Evolutionary conservation across 441 rosid genomes (phyloP).

Genomic region (Corymbia calophylla): DNA sequence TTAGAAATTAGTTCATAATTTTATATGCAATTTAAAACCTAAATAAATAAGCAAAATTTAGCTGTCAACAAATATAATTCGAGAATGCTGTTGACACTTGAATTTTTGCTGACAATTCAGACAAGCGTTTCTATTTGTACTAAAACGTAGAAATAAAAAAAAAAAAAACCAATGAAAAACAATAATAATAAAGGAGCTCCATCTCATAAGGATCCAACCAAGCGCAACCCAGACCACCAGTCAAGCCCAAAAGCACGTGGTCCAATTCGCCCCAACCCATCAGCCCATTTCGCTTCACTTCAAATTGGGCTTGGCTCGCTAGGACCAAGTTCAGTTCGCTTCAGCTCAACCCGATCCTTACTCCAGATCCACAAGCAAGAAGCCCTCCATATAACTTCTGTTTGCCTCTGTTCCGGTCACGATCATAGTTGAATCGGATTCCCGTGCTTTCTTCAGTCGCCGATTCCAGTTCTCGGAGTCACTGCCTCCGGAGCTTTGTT

Average conservation of each 20-base stretch:
- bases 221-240: background rate
- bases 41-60: too few relatives aligned
- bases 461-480: background rate
- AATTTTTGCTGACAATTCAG: background rate
- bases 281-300: background rate
- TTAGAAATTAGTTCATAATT: too few relatives aligned
- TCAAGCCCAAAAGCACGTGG: background rate
- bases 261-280: background rate
- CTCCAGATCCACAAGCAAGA: background rate
- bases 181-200: accelerated
- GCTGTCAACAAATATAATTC: too few relatives aligned
- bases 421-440: background rate
- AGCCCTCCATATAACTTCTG: background rate
- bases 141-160: too few relatives aligned
- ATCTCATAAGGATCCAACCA: background rate
- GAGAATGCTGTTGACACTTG: background rate
- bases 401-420: background rate
- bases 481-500: too few relatives aligned
- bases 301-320: background rate
- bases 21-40: too few relatives aligned
- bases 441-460: background rate
- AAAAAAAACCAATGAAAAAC: background rate
- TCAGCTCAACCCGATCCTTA: background rate
- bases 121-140: background rate
- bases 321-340: background rate